phyloP scores from a whole-genome alignment of 192 early-diverging fungal genomes.

The Entomortierella lignicola region DNA sequence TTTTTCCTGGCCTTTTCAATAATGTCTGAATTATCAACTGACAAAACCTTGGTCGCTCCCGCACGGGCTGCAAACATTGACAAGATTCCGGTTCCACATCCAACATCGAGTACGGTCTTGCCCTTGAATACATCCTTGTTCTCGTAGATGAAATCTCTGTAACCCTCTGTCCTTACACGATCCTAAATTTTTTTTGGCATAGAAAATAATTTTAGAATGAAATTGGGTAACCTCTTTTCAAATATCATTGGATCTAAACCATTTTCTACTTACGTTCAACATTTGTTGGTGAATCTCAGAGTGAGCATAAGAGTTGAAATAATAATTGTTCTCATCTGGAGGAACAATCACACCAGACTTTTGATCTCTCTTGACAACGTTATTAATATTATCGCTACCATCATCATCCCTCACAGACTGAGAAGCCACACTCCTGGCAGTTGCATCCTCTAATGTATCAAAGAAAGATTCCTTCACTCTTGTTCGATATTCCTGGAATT shows the following conservation, averaged over 20 bases:
- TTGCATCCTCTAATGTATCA: constrained; percentile 55
- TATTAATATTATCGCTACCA: background rate
- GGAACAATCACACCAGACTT: constrained; percentile 22
- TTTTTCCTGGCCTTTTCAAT: constrained; percentile 95
- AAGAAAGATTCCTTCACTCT: constrained; percentile 80
- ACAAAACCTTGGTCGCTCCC: constrained; percentile 71
- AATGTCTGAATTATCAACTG: constrained; percentile 95
- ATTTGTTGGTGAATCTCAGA: constrained; percentile 73
- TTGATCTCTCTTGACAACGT: background rate
- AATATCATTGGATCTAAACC: too few relatives aligned
- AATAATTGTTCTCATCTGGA: constrained; percentile 75
- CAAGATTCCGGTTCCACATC: constrained; percentile 98
- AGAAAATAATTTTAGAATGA: too few relatives aligned
- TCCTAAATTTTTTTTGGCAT: too few relatives aligned
- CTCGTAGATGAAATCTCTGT: constrained; percentile 94
- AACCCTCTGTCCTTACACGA: constrained; percentile 92
- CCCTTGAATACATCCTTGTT: constrained; percentile 97
- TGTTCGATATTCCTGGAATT: constrained; percentile 76
- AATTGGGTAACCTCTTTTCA: too few relatives aligned
- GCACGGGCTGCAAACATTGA: constrained; percentile 99
- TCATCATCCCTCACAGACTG: background rate
- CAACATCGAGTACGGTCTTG: constrained; percentile 99
- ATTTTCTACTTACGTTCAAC: constrained; percentile 33
- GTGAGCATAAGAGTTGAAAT: constrained; percentile 99
- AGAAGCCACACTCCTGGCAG: constrained; percentile 21